Evolutionary conservation across 176 grass and related monocot genomes (phyloP), one percentile per base, ranked within the genome.

Genomic region (Triticum urartu): DNA sequence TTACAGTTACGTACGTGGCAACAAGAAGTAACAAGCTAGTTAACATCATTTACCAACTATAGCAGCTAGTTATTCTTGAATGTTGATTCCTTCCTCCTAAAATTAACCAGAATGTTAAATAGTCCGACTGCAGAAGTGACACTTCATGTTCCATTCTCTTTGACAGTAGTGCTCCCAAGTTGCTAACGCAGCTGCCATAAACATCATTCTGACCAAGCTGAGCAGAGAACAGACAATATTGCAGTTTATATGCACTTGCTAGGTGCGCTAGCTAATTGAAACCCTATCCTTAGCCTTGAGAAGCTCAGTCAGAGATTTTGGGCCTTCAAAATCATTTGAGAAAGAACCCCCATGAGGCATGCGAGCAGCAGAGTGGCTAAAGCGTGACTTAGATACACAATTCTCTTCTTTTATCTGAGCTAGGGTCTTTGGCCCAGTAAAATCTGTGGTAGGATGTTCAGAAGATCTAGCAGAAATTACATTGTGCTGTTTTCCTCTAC

Each of bases 371-470:
- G 67, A 59, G 12, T 79, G 73, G 20, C 48, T 50, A 77, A 64
- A 56, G 67, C 38, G 79, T 86, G 58, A 52, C 26, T 75, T 88
- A 20, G 71, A 77, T 82, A 66, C 45, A n/a, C n/a, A 78, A 40
- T 86, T 91, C 7, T 83, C 74, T 68, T 86, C 87, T 92, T 89
- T 92, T 72, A 89, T 92, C 65, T 86, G 87, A 79, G 86, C 73
- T 24, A 92, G 90, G 76, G 79, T 86, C 75, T 92, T 89, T 22
- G 83, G 90, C 15, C 83, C 67, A 11, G 12, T 83, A 86, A 86
- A 92, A 68, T 83, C 21, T 67, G 79, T 17, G 20, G 18, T 61
- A 79, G 7, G 32, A 56, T n/a, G 11, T 69, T 76, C 52, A 43
- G 76, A 79, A 74, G 36, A 77, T 75, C 42, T 64, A 56, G 62